phyloP scores from a whole-genome alignment of 192 early-diverging fungal species.

The Mortierella antarctica region DNA sequence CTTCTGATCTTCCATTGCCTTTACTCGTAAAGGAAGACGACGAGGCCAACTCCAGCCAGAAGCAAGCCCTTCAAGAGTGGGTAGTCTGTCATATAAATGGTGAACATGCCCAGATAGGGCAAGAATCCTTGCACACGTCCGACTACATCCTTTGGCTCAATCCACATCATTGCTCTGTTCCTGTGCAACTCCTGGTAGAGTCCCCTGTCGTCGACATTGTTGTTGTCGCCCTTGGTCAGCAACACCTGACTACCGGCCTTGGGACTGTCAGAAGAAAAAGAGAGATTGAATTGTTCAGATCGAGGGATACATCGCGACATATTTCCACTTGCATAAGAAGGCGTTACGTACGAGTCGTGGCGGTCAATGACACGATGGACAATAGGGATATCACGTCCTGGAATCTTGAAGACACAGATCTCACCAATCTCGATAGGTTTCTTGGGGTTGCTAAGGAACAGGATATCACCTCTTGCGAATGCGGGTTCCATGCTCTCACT shows the following conservation, averaged over 20 bases:
- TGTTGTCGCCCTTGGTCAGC: slow-evolving; percentile 98
- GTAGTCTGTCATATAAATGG: slow-evolving; percentile 96
- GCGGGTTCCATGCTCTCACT: slow-evolving; percentile 98
- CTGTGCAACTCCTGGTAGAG: slow-evolving; percentile 69
- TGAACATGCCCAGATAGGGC: slow-evolving; percentile 95
- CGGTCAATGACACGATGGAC: slow-evolving; percentile 96
- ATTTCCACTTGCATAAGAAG: neutral
- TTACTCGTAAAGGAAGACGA: slow-evolving; percentile 66
- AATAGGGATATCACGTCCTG: slow-evolving; percentile 91
- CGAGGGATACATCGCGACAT: neutral
- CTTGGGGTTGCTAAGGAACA: slow-evolving; percentile 83
- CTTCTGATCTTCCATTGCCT: neutral
- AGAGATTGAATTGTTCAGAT: neutral
- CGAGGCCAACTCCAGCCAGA: slow-evolving; percentile 78
- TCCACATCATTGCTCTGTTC: slow-evolving; percentile 88
- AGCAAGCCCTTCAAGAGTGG: slow-evolving; percentile 91
- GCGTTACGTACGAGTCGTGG: slow-evolving; percentile 77
- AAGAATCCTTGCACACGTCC: slow-evolving; percentile 87
- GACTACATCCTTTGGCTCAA: slow-evolving; percentile 88
- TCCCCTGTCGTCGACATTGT: slow-evolving; percentile 89
- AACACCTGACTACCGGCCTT: slow-evolving; percentile 84
- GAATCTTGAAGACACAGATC: slow-evolving; percentile 94
- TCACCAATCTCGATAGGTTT: slow-evolving; percentile 88
- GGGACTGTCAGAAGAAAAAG: slow-evolving; percentile 31
- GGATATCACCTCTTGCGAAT: slow-evolving; percentile 92